Conservation (phyloP, 306 rosid species). For the Dryas alaskensis region DNA sequence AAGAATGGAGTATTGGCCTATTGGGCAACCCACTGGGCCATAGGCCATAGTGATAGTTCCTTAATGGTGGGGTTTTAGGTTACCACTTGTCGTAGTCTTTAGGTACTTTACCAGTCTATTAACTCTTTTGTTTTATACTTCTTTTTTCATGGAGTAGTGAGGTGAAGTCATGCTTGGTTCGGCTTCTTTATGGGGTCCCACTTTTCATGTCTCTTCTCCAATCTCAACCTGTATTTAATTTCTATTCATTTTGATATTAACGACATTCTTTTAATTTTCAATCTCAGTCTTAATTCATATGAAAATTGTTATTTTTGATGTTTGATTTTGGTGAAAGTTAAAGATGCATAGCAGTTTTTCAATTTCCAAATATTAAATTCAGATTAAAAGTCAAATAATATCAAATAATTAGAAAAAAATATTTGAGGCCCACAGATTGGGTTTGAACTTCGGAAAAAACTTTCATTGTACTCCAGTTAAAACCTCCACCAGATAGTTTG, state of each 20-base stretch:
- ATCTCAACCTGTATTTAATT: constrained; percentile 8
- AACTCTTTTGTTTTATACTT: not conserved
- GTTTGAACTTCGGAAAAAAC: not conserved
- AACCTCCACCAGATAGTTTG: constrained; percentile 8
- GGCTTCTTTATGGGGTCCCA: constrained; percentile 29
- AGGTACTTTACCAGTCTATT: not conserved
- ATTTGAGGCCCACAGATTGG: not conserved
- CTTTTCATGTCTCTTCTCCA: constrained; percentile 11
- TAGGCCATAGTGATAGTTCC: constrained; percentile 23
- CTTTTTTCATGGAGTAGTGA: constrained; percentile 5
- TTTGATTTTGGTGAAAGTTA: not conserved
- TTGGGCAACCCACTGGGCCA: constrained; percentile 19
- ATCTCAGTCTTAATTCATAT: not conserved
- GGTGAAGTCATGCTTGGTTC: constrained; percentile 12
- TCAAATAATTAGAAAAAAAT: not conserved
- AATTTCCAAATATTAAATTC: not conserved
- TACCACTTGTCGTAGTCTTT: constrained; percentile 35
- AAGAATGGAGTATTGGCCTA: not conserved
- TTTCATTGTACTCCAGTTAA: not conserved
- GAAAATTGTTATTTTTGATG: not conserved
- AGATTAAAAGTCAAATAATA: not conserved
- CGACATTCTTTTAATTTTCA: not conserved
- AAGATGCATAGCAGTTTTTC: not conserved
- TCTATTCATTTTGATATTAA: not conserved
- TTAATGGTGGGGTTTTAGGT: constrained; percentile 40